Base-by-base conservation (phyloP, 2,329 filamentous ascomycete genomes). In the Alternaria postmessia region DNA sequence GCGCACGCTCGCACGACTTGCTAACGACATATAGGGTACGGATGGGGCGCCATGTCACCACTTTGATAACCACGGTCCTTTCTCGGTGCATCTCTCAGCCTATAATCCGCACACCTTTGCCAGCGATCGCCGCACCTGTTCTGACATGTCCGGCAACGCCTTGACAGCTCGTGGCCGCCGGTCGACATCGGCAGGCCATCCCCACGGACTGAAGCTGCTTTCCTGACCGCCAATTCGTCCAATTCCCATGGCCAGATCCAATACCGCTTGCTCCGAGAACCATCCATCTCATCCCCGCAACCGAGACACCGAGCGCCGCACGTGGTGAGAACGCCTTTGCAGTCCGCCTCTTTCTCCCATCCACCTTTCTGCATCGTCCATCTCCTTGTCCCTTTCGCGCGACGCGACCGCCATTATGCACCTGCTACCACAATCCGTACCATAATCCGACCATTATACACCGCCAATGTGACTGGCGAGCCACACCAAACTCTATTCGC, bases 131-230 rank as follows among this genome's bases (percentile, higher is more conserved):
- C 44, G 38, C 46, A 43, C 20, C 5, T 42, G n/a, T 56, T 56
- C 30, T 59, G 44, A 51, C 46, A 48, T 56, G 53, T 46, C 38
- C 39, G 43, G 28, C 34, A 52, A 36, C 46, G 52, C 46, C 20
- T 24, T 46, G 38, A 41, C 44, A 47, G 36, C 49, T 26, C 49
- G 49, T 39, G 38, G 18, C 38, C 4, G 18, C 53, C 62, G 61
- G 59, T 61, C 28, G 49, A 59, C 54, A 61, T 68, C 65, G 67
- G 62, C 67, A 59, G 64, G n/a, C 49, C 41, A 58, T 41, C 4
- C 49, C 49, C 49, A 54, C 42, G 49, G 42, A 36, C 46, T 36
- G 18, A 16, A 39, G 41, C 38, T 47, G 51, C 44, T 41, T 5
- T 34, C 7, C 28, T 44, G 57, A 39, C 57, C 51, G 57, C 52